phyloP scores from a whole-genome alignment of 1,284 basidiomycete species.

The Moesziomyces sp. region DNA sequence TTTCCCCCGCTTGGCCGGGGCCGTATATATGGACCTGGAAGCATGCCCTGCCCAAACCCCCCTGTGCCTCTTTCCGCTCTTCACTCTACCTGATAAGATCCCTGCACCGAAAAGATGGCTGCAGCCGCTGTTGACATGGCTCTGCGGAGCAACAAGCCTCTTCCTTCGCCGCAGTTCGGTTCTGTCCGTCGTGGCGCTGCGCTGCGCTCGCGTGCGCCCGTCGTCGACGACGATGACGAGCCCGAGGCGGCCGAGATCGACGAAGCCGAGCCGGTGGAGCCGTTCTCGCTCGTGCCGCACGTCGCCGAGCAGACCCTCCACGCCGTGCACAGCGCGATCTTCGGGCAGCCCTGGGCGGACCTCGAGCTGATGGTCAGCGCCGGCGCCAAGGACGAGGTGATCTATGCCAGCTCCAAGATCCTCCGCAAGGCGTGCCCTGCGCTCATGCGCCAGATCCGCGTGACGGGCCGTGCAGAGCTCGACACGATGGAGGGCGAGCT shows the following conservation, averaged over 20 bases:
- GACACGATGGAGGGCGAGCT: slow-evolving; percentile 39
- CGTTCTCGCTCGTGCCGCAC: slow-evolving; percentile 39
- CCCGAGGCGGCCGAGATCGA: slow-evolving; percentile 20
- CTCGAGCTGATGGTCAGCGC: slow-evolving; percentile 35
- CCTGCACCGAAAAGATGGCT: not conserved
- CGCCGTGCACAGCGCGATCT: slow-evolving; percentile 42
- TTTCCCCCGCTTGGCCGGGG: not conserved
- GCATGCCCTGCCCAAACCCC: not conserved
- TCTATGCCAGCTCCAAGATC: slow-evolving; percentile 38
- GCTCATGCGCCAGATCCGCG: slow-evolving; percentile 32
- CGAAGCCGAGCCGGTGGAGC: slow-evolving; percentile 27
- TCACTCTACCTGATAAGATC: not conserved
- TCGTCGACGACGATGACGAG: slow-evolving; percentile 12
- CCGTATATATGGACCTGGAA: slow-evolving; percentile 2
- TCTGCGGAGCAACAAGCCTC: slow-evolving; percentile 24
- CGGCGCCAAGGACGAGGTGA: slow-evolving; percentile 26
- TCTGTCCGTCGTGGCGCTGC: not conserved
- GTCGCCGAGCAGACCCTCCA: slow-evolving; percentile 40
- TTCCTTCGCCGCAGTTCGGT: slow-evolving; percentile 18
- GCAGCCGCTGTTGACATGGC: slow-evolving; percentile 25
- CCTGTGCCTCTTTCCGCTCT: not conserved
- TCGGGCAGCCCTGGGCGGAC: slow-evolving; percentile 38
- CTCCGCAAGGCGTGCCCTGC: slow-evolving; percentile 35
- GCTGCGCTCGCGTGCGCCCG: slow-evolving; percentile 10
- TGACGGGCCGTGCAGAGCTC: slow-evolving; percentile 26